These are phyloP conservation scores for Quercus phellos DNA, from an alignment of 331 rosid species.

Conservation along the genomic window DNA sequence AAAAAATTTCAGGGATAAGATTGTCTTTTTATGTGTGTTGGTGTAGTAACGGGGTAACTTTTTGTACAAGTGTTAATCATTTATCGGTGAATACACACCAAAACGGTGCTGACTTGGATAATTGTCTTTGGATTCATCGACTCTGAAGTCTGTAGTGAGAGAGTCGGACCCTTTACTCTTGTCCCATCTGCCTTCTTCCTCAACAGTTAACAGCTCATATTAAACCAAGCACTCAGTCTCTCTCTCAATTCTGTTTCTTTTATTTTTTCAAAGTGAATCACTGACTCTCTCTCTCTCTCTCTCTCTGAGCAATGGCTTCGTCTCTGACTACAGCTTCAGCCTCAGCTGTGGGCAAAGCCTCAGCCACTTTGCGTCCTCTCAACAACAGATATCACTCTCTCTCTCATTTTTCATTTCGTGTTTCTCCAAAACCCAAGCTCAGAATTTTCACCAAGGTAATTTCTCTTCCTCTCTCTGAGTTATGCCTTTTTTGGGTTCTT, in stretches of 20 bases:
- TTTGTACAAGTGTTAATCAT: too few relatives aligned
- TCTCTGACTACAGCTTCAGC: constrained; percentile 35
- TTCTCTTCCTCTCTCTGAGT: neutral
- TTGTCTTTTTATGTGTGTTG: too few relatives aligned
- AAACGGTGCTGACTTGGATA: too few relatives aligned
- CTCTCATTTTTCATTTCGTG: constrained; percentile 35
- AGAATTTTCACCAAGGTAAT: constrained; percentile 47
- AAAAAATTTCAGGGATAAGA: too few relatives aligned
- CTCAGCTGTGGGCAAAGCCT: constrained; percentile 32
- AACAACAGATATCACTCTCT: constrained; percentile 6
- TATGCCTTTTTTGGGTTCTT: neutral
- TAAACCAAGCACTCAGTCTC: neutral
- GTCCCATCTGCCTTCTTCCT: neutral
- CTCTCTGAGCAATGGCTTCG: constrained; percentile 44
- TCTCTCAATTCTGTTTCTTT: too few relatives aligned
- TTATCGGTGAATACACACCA: too few relatives aligned
- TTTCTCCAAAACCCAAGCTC: constrained; percentile 44
- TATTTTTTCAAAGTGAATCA: neutral
- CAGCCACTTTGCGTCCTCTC: constrained; percentile 23
- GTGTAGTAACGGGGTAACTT: too few relatives aligned
- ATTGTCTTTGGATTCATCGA: constrained; percentile 33
- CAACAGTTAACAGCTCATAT: neutral
- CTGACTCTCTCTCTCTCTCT: neutral
- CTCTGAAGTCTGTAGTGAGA: neutral
- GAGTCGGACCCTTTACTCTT: constrained; percentile 6